Percentiles rank a stretch among this genome's conserved stretches.
Conservation (phyloP, 1,284 basidiomycete species). For the Cystobasidium sp. region DNA sequence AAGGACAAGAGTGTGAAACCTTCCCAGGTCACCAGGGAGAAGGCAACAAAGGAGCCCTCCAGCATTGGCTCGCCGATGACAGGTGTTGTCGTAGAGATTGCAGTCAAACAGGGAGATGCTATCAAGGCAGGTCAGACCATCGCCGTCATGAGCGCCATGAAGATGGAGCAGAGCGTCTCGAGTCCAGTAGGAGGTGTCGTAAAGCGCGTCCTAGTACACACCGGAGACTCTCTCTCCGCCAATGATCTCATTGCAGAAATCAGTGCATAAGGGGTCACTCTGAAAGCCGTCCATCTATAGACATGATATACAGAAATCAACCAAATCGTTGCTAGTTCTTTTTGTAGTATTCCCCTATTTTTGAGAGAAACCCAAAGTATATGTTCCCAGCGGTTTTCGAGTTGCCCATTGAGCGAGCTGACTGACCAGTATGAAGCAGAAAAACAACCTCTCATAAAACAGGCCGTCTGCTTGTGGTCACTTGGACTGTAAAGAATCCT, state of each 20-base stretch:
- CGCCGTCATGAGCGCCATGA: constrained; percentile 84
- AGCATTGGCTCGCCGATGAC: constrained; percentile 90
- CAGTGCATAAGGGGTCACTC: background rate
- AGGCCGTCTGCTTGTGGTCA: no score
- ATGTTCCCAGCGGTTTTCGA: background rate
- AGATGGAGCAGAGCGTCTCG: constrained; percentile 60
- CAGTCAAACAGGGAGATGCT: constrained; percentile 93
- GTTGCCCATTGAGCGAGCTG: background rate
- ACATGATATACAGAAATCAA: background rate
- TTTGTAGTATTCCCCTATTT: background rate
- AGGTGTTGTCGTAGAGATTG: constrained; percentile 95
- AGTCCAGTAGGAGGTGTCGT: constrained; percentile 32
- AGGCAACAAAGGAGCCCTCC: constrained; percentile 88
- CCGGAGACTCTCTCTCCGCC: constrained; percentile 11
- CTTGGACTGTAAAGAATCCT: no score
- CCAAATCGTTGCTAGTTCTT: background rate
- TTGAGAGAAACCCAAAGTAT: background rate
- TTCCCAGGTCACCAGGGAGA: constrained; percentile 90
- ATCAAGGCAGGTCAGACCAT: constrained; percentile 97
- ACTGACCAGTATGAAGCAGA: no score
- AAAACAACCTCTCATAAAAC: no score
- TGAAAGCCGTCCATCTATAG: background rate
- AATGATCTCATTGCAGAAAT: constrained; percentile 53
- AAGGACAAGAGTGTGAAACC: constrained; percentile 96
- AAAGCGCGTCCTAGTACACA: constrained; percentile 31